Evolutionary conservation across 495 filamentous ascomycete genomes (phyloP), one percentile per base, ranked within the genome.

Genomic region (Daldinia grandis): DNA sequence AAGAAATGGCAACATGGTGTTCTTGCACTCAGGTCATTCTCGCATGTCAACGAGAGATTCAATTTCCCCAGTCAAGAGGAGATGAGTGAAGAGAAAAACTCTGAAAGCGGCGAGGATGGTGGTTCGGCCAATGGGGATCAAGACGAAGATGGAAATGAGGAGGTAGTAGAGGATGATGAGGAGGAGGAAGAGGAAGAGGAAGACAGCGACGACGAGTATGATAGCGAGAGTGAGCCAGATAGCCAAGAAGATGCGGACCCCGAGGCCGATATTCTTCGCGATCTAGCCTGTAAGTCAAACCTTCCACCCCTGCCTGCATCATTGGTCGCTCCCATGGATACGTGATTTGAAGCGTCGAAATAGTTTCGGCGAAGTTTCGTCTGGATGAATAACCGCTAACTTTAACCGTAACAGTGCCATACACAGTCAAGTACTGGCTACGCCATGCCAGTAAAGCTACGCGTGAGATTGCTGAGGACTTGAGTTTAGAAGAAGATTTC

Each of bases 1-100:
- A 79, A 77, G 31, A 78, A 80, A 47, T 78, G 74, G 78, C 79
- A 80, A 49, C 79, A 81, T 33, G 80, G 79, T 25, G 74, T 81
- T 14, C 55, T 81, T 4, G 75, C 78, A 33, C 67, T 76, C 7
- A 70, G 79, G 5, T 76, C 68, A 6, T 81, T 81, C 62, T 71
- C 71, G 5, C 75, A 81, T 27, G 49, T 80, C n/a, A 75, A 75
- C 8, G 77, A 76, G 1, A 54, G 31, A 9, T 77, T 76, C 50
- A 55, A 66, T 25, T 71, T 71, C 10, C 72, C 71, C 0, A 24
- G 31, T 5, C 54, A 30, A 42, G 57, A 64, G 27, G 17, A 31
- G 7, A 28, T 33, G 24, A 47, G 62, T 14, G 71, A 69, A 24
- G 60, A 58, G 6, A 47, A 44, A 21, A 55, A 47, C 2, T 14